Evolutionary conservation across 345 rosid genomes (phyloP).

Genomic region (Gossypium bickii): DNA sequence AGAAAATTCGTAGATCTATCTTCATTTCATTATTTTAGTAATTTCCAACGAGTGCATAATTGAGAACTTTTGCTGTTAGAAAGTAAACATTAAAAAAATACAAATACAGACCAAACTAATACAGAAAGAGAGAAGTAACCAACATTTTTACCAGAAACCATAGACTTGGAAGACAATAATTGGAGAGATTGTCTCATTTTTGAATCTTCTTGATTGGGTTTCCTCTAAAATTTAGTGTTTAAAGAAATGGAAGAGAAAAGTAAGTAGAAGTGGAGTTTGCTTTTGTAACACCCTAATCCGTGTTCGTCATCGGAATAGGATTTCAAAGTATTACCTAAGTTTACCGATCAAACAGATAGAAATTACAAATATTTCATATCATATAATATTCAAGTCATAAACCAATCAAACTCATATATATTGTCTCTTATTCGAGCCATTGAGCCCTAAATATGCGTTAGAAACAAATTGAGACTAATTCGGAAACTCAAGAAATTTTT

Average conservation of each 20-base stretch:
- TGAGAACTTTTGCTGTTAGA: conserved; percentile 2
- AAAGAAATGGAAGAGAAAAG: not conserved
- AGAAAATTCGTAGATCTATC: conserved; percentile 37
- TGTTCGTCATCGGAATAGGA: too few species aligned
- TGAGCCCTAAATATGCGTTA: too few species aligned
- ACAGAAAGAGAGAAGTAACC: not conserved
- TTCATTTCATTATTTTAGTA: not conserved
- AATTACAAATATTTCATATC: too few species aligned
- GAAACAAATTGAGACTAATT: too few species aligned
- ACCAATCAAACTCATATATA: too few species aligned
- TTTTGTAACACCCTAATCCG: too few species aligned
- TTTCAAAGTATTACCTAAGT: rapidly evolving
- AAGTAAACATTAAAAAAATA: not conserved
- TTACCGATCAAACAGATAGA: too few species aligned
- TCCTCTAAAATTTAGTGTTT: not conserved
- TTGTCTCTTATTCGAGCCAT: too few species aligned
- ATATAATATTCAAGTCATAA: too few species aligned
- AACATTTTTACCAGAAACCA: conserved; percentile 9
- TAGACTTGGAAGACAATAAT: not conserved
- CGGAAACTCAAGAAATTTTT: too few species aligned
- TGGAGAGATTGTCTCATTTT: not conserved
- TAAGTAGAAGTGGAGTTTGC: not conserved
- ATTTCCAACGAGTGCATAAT: conserved; percentile 7
- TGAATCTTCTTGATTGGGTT: not conserved
- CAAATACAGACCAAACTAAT: not conserved